Percentiles rank a stretch among this genome's conserved stretches.
phyloP scores from a whole-genome alignment of 2,329 filamentous ascomycete genomes.

The Macrophomina phaseolina region DNA sequence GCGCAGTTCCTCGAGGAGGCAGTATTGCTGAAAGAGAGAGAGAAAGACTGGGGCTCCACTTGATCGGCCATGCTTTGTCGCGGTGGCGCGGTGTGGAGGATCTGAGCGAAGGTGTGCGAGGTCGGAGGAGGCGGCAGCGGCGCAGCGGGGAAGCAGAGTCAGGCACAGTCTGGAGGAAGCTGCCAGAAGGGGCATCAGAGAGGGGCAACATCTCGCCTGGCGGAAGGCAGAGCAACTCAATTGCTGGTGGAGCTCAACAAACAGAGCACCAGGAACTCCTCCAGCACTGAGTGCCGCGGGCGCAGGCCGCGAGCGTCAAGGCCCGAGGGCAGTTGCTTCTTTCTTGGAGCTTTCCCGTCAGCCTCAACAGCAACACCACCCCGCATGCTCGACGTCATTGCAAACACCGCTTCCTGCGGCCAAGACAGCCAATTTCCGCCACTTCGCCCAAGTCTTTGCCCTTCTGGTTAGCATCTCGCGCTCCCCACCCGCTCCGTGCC shows the following conservation, averaged over 20 bases:
- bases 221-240: no score
- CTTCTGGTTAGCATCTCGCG: background rate
- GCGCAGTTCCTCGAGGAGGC: no score
- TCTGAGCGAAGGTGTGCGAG: background rate
- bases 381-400: constrained; percentile 18
- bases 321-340: no score
- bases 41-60: no score
- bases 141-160: background rate
- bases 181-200: background rate
- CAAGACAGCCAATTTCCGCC: constrained; percentile 8
- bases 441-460: background rate
- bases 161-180: background rate
- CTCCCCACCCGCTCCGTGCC: constrained; percentile 3
- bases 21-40: no score
- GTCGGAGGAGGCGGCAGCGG: background rate
- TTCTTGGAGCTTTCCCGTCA: no score
- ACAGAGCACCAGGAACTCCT: no score
- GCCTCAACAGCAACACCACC: background rate
- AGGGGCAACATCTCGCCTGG: no score
- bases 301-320: no score
- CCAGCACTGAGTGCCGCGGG: no score
- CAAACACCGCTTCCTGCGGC: constrained; percentile 6
- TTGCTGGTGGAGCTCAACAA: no score
- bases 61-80: no score
- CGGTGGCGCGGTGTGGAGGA: background rate